These are phyloP conservation scores for Cladophialophora exuberans DNA, from an alignment of 2,329 filamentous ascomycete genomes.

Conservation along the genomic window DNA sequence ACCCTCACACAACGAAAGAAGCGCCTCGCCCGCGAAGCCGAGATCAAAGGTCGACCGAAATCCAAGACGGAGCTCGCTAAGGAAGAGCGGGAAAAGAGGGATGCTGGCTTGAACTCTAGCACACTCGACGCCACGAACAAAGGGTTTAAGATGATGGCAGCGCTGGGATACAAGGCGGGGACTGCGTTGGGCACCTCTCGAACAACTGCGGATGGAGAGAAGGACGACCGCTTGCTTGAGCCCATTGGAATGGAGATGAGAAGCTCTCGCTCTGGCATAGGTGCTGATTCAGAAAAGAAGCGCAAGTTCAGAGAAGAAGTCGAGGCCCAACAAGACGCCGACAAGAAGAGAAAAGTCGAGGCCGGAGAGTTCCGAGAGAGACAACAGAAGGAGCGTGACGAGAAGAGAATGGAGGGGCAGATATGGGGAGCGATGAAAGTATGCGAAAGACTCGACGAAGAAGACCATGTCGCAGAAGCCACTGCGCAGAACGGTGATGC, in stretches of 20 bases:
- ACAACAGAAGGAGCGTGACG: conserved; percentile 70
- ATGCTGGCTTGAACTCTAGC: conserved; percentile 75
- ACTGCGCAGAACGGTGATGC: background rate
- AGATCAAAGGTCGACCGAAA: conserved; percentile 64
- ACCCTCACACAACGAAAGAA: conserved; percentile 64
- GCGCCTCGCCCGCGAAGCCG: conserved; percentile 63
- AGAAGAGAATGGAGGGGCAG: conserved; percentile 68
- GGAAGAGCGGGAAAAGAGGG: conserved; percentile 71
- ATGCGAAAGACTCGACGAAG: conserved; percentile 71
- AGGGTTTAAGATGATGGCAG: conserved; percentile 94
- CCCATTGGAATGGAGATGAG: conserved; percentile 78
- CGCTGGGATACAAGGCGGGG: conserved; percentile 84
- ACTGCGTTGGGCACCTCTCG: conserved; percentile 70
- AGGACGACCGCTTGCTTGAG: conserved; percentile 58
- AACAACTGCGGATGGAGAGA: conserved; percentile 35
- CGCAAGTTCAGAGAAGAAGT: conserved; percentile 69
- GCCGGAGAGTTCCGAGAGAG: conserved; percentile 75
- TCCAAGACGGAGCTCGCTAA: conserved; percentile 83
- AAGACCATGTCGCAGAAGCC: conserved; percentile 31
- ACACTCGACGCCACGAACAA: conserved; percentile 73
- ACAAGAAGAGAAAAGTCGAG: conserved; percentile 66
- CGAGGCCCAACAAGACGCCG: conserved; percentile 51
- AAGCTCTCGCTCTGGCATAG: conserved; percentile 80
- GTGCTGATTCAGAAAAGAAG: conserved; percentile 81
- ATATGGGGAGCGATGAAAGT: conserved; percentile 80